These are phyloP conservation scores for Morella rubra DNA, from an alignment of 306 rosid genomes.

Conservation along the genomic window DNA sequence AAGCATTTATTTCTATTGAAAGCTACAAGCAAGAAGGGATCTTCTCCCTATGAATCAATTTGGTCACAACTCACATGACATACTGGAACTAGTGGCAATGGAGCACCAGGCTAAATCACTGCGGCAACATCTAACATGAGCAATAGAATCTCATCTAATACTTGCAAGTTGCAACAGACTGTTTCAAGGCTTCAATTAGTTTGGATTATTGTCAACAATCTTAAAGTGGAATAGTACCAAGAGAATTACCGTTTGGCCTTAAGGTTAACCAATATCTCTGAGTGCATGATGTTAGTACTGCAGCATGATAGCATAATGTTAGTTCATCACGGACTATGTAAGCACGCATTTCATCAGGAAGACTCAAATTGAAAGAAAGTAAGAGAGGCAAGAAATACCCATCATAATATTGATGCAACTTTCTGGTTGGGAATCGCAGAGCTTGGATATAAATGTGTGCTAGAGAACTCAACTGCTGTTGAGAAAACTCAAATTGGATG, in stretches of 20 bases:
- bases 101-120: neutral
- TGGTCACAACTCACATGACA: too few species aligned
- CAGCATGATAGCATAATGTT: too few species aligned
- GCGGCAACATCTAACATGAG: neutral
- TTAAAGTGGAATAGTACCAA: neutral
- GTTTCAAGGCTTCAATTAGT: neutral
- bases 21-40: neutral
- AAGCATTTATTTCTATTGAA: neutral
- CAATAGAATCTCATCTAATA: neutral
- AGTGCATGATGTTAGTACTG: neutral
- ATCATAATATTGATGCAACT: conserved; percentile 60
- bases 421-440: conserved; percentile 82
- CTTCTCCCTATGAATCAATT: neutral
- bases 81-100: neutral
- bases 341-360: neutral
- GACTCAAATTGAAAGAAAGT: neutral
- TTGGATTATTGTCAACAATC: neutral
- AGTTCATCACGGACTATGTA: too few species aligned
- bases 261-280: neutral
- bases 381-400: conserved; percentile 44
- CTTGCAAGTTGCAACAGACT: neutral
- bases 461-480: conserved; percentile 67
- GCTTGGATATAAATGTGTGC: conserved; percentile 75
- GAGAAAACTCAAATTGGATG: conserved; percentile 80
- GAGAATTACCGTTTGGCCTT: neutral